phyloP scores from a whole-genome alignment of 768 basidiomycete species.

The Lactarius vividus region DNA sequence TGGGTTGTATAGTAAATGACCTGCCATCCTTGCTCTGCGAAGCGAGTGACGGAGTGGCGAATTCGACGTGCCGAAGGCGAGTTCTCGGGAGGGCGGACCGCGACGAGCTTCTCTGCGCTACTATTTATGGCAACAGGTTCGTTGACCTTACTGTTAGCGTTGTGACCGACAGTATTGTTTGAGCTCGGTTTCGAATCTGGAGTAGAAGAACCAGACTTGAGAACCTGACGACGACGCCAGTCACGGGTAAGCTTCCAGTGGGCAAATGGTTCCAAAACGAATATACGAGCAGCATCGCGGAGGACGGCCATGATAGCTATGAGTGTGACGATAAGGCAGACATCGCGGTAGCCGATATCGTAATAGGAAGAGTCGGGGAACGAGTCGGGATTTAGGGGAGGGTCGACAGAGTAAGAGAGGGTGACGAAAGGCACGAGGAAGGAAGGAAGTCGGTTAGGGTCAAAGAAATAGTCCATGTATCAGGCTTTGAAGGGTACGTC shows the following conservation, averaged over 20 bases:
- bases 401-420: slow-evolving; percentile 63
- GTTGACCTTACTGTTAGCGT: slow-evolving; percentile 35
- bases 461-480: slow-evolving; percentile 27
- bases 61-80: slow-evolving; percentile 56
- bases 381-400: slow-evolving; percentile 62
- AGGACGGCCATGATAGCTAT: slow-evolving; percentile 85
- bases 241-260: slow-evolving; percentile 66
- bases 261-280: slow-evolving; percentile 78
- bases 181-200: slow-evolving; percentile 25
- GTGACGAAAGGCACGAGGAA: slow-evolving; percentile 66
- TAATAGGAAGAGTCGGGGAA: slow-evolving; percentile 73
- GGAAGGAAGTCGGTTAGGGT: slow-evolving; percentile 39
- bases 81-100: slow-evolving; percentile 30
- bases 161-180: slow-evolving; percentile 29
- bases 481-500: slow-evolving; percentile 1
- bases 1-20: slow-evolving; percentile 74
- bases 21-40: slow-evolving; percentile 95
- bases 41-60: slow-evolving; percentile 74
- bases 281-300: slow-evolving; percentile 73
- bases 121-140: slow-evolving; percentile 40
- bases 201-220: slow-evolving; percentile 28
- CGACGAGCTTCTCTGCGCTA: slow-evolving; percentile 25
- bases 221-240: slow-evolving; percentile 34
- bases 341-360: slow-evolving; percentile 68
- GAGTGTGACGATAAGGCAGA: slow-evolving; percentile 76